Base-by-base conservation (phyloP, 768 basidiomycete species). In the Trametes coccinea region DNA sequence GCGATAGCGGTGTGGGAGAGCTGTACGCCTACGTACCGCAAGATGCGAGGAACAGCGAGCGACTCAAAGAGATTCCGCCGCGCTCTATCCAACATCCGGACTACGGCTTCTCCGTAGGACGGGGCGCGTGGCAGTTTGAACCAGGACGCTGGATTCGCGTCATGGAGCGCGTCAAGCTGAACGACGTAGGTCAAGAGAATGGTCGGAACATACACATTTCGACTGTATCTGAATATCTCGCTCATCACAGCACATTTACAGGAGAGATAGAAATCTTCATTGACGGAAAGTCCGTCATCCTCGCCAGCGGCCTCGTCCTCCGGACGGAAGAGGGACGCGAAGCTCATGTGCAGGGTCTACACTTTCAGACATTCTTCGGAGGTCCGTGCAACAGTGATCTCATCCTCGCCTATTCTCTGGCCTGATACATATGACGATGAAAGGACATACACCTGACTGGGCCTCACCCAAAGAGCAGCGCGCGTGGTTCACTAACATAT, bases 301-400 rank as follows among this genome's bases (percentile, higher is more conserved):
- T 65, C n/a, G 76, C 81, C 2, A 67, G 70, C 0, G 82, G 82
- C 0, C 70, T 93, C 1, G 71, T 76, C 4, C 68, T 90, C 4
- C 78, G 86, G 10, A 66, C 70, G 29, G 49, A 67, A 1, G 65
- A 68, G 17, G n/a, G 70, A 65, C 43, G 67, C 6, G 77, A 75
- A 1, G 77, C 79, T 0, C 77, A 73, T 54, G 82, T 92, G 56
- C 84, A 84, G 58, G 90, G 90, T 7, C 82, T 87, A 70, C 88
- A 89, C 70, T 83, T 88, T 53, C 84, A 90, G 72, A 90, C 89
- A 0, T 92, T 91, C 77, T 92, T 92, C 63, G 89, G 89, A 46
- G 88, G 87, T 84, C 66, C 56, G 76, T 67, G 6, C 50, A 16
- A 17, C 30, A 29, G 22, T 17, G 11, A 22, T 22, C 51, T 22